These are phyloP conservation scores for Asclepias syriaca DNA, from an alignment of 257 asterid species.

Conservation along the genomic window DNA sequence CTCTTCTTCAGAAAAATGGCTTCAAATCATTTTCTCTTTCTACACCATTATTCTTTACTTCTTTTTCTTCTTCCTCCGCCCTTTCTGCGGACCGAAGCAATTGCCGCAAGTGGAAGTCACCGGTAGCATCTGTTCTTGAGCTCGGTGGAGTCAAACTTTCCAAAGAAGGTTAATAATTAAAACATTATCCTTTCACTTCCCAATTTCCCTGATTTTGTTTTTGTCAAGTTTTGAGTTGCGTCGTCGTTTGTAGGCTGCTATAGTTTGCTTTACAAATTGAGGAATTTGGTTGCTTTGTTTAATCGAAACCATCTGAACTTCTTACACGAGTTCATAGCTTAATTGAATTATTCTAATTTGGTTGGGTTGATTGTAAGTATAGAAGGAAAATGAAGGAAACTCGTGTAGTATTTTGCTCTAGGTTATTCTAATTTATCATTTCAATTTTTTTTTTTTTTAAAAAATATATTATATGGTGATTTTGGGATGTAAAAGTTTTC, in stretches of 20 bases:
- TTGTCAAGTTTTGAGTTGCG: background rate
- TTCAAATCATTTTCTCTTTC: constrained; percentile 25
- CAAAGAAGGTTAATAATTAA: constrained; percentile 18
- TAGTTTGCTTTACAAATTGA: background rate
- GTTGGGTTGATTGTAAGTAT: background rate
- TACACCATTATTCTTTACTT: constrained; percentile 25
- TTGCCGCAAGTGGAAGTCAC: constrained; percentile 34
- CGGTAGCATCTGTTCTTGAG: constrained; percentile 43
- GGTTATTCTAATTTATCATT: background rate
- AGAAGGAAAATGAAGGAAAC: background rate
- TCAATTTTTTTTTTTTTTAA: background rate
- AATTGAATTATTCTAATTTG: background rate
- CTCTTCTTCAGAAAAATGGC: constrained; percentile 29
- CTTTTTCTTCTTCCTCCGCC: constrained; percentile 25
- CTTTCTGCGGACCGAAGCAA: constrained; percentile 17
- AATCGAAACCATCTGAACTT: background rate
- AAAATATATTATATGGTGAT: background rate
- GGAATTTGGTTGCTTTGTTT: background rate
- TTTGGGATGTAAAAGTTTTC: background rate
- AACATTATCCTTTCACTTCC: background rate
- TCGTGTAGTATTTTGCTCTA: background rate
- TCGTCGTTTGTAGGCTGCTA: background rate
- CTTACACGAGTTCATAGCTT: background rate
- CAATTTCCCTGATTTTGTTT: constrained; percentile 8
- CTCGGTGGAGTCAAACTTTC: constrained; percentile 50